Base-by-base conservation (phyloP, 1,284 basidiomycete species). In the Dichomitus squalens region DNA sequence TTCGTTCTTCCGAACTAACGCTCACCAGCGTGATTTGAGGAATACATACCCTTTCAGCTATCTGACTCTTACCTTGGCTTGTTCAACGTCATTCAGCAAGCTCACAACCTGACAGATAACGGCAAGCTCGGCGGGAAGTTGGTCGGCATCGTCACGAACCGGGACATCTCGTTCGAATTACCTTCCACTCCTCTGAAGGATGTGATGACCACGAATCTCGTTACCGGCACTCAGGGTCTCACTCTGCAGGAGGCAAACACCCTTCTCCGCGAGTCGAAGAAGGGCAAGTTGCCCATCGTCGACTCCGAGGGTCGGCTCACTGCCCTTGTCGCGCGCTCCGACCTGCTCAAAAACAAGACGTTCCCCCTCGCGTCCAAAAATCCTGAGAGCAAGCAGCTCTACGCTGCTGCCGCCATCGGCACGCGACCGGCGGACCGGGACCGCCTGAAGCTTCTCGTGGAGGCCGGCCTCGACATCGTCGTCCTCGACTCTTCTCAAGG, bases 281-380 rank as follows among this genome's bases (percentile, higher is more conserved):
- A 98, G 81, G 96, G 96, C 62, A 99, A 99, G 76, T 85, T 99
- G 1, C 96, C 95, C 51, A 92, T 98, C 69, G 80, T 97, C 66
- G 89, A 97, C 74, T 68, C 76, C 7, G 68, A 84, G 50, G 92
- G 92, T 57, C 79, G 86, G 63, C 88, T 97, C 46, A 83, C 89
- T 49, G 92, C 94, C 23, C 90, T 97, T 59, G 88, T 98, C 57
- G 93, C 95, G 4, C 94, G 96, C 57, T 98, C 96, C 38, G 96
- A 99, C 75, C 81, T 99, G 59, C 86, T 99, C 72, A 99, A 99
- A 78, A 98, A 98, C 78, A 94, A 98, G 73, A 96, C 93, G 63
- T 99, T 91, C 77, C 97, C 96, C 2, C 85, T 98, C 51, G 95
- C 96, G 0, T 94, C 91, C 67, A 99, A 99, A 79, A 85, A 89